phyloP scores from a whole-genome alignment of 2,329 filamentous ascomycete genomes.

The Verticillium dahliae region DNA sequence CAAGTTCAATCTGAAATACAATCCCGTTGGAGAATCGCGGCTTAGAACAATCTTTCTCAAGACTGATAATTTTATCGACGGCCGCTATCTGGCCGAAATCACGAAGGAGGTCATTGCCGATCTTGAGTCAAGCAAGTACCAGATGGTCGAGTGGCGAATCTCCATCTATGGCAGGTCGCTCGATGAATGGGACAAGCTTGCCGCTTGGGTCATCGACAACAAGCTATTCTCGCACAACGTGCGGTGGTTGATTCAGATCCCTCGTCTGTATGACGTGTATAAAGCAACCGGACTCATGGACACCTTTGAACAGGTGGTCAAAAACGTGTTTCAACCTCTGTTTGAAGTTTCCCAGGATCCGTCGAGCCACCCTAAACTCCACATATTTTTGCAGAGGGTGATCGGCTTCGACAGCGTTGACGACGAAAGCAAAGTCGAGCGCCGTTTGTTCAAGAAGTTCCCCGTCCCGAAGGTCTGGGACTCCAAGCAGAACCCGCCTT shows the following conservation, averaged over 20 bases:
- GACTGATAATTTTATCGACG: slow-evolving; percentile 96
- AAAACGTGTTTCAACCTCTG: slow-evolving; percentile 86
- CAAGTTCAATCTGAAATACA: slow-evolving; percentile 99
- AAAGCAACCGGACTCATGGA: slow-evolving; percentile 82
- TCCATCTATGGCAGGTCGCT: slow-evolving; percentile 90
- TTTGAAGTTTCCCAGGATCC: slow-evolving; percentile 93
- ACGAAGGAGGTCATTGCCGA: slow-evolving; percentile 97
- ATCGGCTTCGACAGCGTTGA: slow-evolving; percentile 97
- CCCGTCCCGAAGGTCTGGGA: slow-evolving; percentile 84
- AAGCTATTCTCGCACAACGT: slow-evolving; percentile 98
- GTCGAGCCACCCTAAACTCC: slow-evolving; percentile 79
- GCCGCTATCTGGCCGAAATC: slow-evolving; percentile 92
- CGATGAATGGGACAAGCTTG: slow-evolving; percentile 96
- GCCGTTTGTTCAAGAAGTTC: slow-evolving; percentile 91
- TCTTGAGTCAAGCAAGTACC: slow-evolving; percentile 97
- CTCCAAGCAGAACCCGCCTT: slow-evolving; percentile 91
- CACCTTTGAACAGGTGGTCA: slow-evolving; percentile 82
- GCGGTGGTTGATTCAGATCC: slow-evolving; percentile 93
- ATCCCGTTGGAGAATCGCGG: slow-evolving; percentile 91
- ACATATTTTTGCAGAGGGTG: slow-evolving; percentile 89
- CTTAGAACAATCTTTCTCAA: slow-evolving; percentile 97
- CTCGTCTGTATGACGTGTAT: slow-evolving; percentile 92
- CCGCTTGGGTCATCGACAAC: slow-evolving; percentile 95
- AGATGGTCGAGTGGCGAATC: slow-evolving; percentile 99
- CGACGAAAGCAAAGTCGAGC: slow-evolving; percentile 94